Evolutionary conservation across 352 stramenopile species (phyloP).

Genomic region (Pythium phragmitis): DNA sequence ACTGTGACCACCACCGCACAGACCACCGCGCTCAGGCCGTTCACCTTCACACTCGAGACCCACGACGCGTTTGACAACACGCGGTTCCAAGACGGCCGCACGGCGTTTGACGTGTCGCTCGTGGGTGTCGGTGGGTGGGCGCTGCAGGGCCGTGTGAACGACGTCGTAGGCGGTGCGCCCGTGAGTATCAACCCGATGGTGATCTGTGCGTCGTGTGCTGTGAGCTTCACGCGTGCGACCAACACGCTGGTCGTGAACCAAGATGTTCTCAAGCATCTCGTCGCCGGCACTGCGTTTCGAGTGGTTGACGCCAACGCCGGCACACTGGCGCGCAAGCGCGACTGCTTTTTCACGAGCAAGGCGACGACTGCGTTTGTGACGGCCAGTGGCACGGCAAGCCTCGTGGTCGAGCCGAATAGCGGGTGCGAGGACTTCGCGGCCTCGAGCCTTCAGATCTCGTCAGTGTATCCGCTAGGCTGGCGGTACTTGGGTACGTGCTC

Average conservation of each 20-base stretch:
- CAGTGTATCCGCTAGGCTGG: slow-evolving; percentile 55
- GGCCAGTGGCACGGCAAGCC: slow-evolving; percentile 21
- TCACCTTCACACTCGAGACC: slow-evolving; percentile 80
- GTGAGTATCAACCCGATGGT: slow-evolving; percentile 44
- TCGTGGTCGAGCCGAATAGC: slow-evolving; percentile 51
- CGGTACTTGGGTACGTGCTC: slow-evolving; percentile 73
- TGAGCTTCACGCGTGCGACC: slow-evolving; percentile 39
- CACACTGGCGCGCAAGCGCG: slow-evolving; percentile 41
- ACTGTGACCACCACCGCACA: slow-evolving; percentile 22
- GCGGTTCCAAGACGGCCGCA: slow-evolving; percentile 83
- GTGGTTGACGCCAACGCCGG: slow-evolving; percentile 63
- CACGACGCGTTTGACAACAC: slow-evolving; percentile 77
- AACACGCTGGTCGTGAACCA: slow-evolving; percentile 55
- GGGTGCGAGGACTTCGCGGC: slow-evolving; percentile 52
- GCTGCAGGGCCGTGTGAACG: slow-evolving; percentile 81
- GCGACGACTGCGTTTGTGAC: slow-evolving; percentile 39
- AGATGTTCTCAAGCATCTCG: slow-evolving; percentile 56
- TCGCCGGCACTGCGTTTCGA: slow-evolving; percentile 57
- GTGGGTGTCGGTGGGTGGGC: slow-evolving; percentile 86
- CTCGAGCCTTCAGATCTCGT: slow-evolving; percentile 47
- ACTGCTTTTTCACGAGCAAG: slow-evolving; percentile 74
- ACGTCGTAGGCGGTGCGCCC: slow-evolving; percentile 42
- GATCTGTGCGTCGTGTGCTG: slow-evolving; percentile 58
- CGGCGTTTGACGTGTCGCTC: slow-evolving; percentile 83
- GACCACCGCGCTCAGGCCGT: slow-evolving; percentile 41